Conservation (phyloP, 75 land plant genomes). For the Sequoiadendron giganteum region DNA sequence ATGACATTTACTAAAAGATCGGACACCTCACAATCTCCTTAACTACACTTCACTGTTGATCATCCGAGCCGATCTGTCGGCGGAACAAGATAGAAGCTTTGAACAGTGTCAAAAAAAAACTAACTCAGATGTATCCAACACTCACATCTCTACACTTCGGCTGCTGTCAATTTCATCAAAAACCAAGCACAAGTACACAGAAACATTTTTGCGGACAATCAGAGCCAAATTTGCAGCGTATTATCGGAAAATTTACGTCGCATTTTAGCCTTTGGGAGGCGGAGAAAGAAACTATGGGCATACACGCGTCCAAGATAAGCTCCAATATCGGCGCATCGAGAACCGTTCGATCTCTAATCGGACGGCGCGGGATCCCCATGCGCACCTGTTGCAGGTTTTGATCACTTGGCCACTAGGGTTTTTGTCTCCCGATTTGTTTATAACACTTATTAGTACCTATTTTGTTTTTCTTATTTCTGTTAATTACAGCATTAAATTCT, state of each 20-base stretch:
- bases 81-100: no score
- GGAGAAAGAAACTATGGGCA: neutral
- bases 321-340: neutral
- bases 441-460: neutral
- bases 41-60: neutral
- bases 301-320: conserved; percentile 13
- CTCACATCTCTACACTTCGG: neutral
- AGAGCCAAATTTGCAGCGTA: neutral
- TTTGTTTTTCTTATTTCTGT: neutral
- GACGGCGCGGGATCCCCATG: neutral
- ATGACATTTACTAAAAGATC: neutral
- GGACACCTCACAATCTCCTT: neutral
- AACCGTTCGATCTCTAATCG: neutral
- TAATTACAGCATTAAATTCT: neutral
- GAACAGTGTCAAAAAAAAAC: neutral
- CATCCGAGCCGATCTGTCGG: neutral
- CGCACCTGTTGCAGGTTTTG: conserved; percentile 6
- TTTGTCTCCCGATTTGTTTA: neutral
- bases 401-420: neutral
- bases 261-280: neutral
- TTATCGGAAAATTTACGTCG: neutral
- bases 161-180: neutral
- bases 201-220: neutral
- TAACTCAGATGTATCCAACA: neutral
- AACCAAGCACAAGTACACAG: neutral